A percentile compares a stretch with the other conserved stretches of the same genome.
phyloP scores from a whole-genome alignment of 2,329 filamentous ascomycete genomes.

The Arthroderma uncinatum region DNA sequence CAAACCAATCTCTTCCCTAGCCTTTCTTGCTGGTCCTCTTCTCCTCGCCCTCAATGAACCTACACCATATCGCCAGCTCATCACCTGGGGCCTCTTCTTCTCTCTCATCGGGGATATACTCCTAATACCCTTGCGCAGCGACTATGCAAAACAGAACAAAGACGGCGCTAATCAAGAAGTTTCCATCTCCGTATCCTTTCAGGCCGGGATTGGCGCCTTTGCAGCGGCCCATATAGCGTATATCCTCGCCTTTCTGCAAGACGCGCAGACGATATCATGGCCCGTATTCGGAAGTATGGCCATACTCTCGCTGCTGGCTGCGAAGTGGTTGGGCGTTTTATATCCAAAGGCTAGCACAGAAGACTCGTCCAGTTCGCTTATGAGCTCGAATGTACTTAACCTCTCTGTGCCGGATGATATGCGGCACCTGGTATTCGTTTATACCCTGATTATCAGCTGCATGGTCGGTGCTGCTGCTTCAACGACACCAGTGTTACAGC shows the following conservation, averaged over 20 bases:
- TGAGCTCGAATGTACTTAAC: slow-evolving; percentile 17
- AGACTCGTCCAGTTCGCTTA: background rate
- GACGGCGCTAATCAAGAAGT: background rate
- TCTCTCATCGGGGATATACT: slow-evolving; percentile 21
- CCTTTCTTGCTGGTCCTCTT: slow-evolving; percentile 20
- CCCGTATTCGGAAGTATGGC: slow-evolving; percentile 15
- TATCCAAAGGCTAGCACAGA: slow-evolving; percentile 15
- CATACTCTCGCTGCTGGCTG: slow-evolving; percentile 14
- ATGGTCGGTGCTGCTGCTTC: slow-evolving; percentile 22
- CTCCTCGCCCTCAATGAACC: slow-evolving; percentile 13
- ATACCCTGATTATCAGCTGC: slow-evolving; percentile 20
- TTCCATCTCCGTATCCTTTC: slow-evolving; percentile 19
- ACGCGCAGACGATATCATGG: slow-evolving; percentile 12
- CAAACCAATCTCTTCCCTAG: slow-evolving; percentile 23
- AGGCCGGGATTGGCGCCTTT: slow-evolving; percentile 22
- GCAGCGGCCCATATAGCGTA: slow-evolving; percentile 23
- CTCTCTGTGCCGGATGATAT: slow-evolving; percentile 19
- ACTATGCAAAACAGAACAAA: slow-evolving; percentile 15
- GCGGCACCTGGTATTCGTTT: slow-evolving; percentile 19
- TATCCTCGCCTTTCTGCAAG: slow-evolving; percentile 20
- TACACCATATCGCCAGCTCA: slow-evolving; percentile 16
- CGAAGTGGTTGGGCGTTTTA: slow-evolving; percentile 21
- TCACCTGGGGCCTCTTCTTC: slow-evolving; percentile 19
- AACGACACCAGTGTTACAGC: slow-evolving; percentile 10
- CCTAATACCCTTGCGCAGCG: slow-evolving; percentile 19